Evolutionary conservation across 306 rosid species (phyloP).

Genomic region (Neltuma alba): DNA sequence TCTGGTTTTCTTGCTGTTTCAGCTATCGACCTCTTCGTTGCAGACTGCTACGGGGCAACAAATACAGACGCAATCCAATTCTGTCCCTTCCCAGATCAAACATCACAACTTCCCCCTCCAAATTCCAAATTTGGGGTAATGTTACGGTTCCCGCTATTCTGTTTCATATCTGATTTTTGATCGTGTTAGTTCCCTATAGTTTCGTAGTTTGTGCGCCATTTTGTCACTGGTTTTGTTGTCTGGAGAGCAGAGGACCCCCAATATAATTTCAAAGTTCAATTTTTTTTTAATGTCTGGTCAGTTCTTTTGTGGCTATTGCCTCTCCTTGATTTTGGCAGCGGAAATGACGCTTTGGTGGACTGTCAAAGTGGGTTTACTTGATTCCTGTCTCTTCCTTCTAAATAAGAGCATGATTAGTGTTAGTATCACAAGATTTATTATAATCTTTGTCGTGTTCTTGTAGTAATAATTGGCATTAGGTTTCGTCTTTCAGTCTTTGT

Average conservation of each 20-base stretch:
- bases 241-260: neutral
- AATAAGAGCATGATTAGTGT: neutral
- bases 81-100: constrained; percentile 43
- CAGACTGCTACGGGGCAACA: neutral
- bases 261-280: neutral
- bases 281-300: neutral
- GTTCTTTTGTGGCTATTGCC: neutral
- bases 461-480: constrained; percentile 5
- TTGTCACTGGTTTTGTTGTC: neutral
- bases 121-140: neutral
- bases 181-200: neutral
- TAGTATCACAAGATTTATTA: neutral
- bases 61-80: neutral
- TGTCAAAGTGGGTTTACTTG: neutral
- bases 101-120: constrained; percentile 10
- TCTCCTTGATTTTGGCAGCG: neutral
- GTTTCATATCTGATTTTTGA: neutral
- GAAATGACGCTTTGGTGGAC: neutral
- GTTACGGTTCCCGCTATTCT: neutral
- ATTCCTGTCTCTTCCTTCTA: constrained; percentile 2
- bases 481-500: constrained; percentile 11
- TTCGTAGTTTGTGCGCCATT: neutral
- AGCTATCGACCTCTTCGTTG: neutral
- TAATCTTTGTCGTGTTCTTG: neutral
- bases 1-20: neutral